These are phyloP conservation scores for Gyrodon lividus DNA, from an alignment of 768 basidiomycete species.

Conservation along the genomic window DNA sequence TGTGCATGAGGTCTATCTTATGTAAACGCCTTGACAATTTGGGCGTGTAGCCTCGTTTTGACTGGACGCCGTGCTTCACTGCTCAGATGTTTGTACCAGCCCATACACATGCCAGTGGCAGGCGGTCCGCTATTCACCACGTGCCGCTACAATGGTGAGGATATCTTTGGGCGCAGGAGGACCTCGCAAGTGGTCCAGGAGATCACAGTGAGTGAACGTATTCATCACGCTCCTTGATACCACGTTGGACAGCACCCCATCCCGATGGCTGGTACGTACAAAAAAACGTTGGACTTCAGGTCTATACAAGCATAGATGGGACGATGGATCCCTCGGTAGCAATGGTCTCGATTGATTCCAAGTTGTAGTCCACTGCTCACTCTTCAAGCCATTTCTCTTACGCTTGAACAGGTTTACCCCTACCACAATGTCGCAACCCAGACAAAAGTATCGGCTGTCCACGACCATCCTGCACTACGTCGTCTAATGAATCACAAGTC, in stretches of 20 bases:
- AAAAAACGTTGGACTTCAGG: conserved; percentile 21
- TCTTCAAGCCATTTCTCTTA: conserved; percentile 19
- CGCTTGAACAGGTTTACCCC: background rate
- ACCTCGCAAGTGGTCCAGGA: background rate
- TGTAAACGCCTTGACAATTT: too few species aligned
- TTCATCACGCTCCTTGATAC: conserved; percentile 26
- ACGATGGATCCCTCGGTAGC: conserved; percentile 26
- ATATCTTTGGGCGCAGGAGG: background rate
- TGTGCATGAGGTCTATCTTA: too few species aligned
- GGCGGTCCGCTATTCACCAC: background rate
- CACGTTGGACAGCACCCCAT: too few species aligned
- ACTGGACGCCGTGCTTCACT: too few species aligned
- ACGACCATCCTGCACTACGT: conserved; percentile 16
- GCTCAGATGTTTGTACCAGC: background rate
- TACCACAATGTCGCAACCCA: background rate
- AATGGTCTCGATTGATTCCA: conserved; percentile 23
- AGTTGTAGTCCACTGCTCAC: conserved; percentile 20
- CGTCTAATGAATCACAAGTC: conserved; percentile 9
- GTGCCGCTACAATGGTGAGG: background rate
- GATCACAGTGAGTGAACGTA: conserved; percentile 6
- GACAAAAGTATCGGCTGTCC: background rate
- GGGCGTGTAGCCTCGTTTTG: too few species aligned
- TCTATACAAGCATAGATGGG: background rate
- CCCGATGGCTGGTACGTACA: too few species aligned
- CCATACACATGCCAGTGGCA: background rate